Evolutionary conservation across 306 rosid genomes (phyloP), one percentile per base, ranked within the genome.

Genomic region (Purshia tridentata): DNA sequence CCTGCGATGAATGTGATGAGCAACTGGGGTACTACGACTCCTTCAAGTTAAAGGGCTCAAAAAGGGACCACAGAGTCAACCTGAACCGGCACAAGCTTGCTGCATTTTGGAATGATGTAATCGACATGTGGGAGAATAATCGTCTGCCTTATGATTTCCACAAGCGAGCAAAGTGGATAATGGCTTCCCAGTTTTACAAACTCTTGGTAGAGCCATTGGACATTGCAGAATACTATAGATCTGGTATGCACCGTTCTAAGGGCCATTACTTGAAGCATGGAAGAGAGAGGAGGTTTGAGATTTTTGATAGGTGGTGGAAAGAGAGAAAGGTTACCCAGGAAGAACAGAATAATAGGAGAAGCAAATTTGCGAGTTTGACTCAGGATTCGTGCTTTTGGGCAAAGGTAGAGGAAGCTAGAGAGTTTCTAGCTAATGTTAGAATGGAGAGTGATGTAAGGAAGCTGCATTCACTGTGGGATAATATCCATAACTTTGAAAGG

Each of bases 351-450:
- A 77, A 62, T 16, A 40, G 37, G 70, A 86, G 92, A 76, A 88
- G 76, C 80, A 86, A 41, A 54, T 89, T 77, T 68, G 97, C 98
- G 8, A 68, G 96, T 75, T 80, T 81, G 78, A 92, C 96, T 8
- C 98, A 92, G 76, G 98, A 92, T 78, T 82, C 98, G 7, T 85
- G 91, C 72, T 92, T 90, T 71, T 90, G 96, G 96, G 98, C 94
- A 41, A 90, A 64, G 65, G 79, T 91, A 66, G 98, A 89, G 78
- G 98, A 92, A 76, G 98, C 98, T 65, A 81, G 82, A 82, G 97
- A 89, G n/a, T 84, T 87, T 84, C 65, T 94, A 47, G 84, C 78
- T 72, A 56, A 69, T 52, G 80, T 86, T 76, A 86, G 83, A 81
- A 81, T 81, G 5, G 95, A 83, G 70, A 80, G 73, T 50, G 94